These are phyloP conservation scores for Diaporthe velutina DNA, from an alignment of 2,329 filamentous ascomycete species.

Conservation along the genomic window DNA sequence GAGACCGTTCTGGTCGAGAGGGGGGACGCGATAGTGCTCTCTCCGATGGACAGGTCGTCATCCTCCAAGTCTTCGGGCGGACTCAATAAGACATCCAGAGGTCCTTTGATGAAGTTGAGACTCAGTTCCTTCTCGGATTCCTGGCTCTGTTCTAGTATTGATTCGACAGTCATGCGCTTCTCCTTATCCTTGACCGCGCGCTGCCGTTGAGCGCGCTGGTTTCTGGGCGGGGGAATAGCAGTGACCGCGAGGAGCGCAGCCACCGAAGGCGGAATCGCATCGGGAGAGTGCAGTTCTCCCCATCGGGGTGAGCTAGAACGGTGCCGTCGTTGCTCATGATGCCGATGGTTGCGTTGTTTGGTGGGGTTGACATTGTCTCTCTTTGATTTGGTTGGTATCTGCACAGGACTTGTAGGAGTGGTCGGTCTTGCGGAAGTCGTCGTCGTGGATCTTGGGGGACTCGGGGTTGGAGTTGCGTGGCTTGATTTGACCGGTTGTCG, in stretches of 20 bases:
- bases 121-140: constrained; percentile 71
- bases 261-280: constrained; percentile 69
- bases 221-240: constrained; percentile 66
- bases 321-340: constrained; percentile 52
- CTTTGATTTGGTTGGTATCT: constrained; percentile 63
- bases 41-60: constrained; percentile 61
- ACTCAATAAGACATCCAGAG: constrained; percentile 70
- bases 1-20: constrained; percentile 69
- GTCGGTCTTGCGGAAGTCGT: constrained; percentile 51
- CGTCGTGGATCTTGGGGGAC: constrained; percentile 46
- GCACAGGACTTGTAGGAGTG: constrained; percentile 64
- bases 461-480: constrained; percentile 40
- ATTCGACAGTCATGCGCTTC: constrained; percentile 66
- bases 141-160: constrained; percentile 66
- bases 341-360: constrained; percentile 50
- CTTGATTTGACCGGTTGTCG: constrained; percentile 45
- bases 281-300: constrained; percentile 62
- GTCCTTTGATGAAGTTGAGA: constrained; percentile 64
- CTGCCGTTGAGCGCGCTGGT: constrained; percentile 50
- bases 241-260: constrained; percentile 73
- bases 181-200: constrained; percentile 46
- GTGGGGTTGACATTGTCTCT: constrained; percentile 51
- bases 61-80: constrained; percentile 70
- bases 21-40: constrained; percentile 65
- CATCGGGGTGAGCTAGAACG: constrained; percentile 48